Evolutionary conservation across 257 asterid species (phyloP).

Genomic region (Fraxinus anomala): DNA sequence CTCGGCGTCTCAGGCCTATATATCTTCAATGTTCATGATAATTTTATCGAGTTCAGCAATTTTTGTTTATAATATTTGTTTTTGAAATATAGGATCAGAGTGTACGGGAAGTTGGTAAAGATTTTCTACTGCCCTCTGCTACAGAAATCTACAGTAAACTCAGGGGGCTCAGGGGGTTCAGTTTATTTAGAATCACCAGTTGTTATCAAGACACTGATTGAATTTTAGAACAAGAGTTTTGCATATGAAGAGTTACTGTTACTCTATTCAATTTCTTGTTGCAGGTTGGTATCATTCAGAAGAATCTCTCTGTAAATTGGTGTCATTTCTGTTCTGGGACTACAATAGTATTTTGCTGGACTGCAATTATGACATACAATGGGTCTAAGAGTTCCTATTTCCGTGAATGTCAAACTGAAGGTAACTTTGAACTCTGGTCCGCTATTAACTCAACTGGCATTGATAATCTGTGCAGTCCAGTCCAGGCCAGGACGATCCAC

Average conservation of each 20-base stretch:
- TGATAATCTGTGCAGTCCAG: no score
- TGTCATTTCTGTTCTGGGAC: neutral
- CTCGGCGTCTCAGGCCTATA: slow-evolving; percentile 18
- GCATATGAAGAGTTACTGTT: slow-evolving; percentile 23
- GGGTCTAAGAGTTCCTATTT: neutral
- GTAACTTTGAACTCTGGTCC: no score
- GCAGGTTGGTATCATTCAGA: slow-evolving; percentile 15
- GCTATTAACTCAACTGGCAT: no score
- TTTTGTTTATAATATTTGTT: slow-evolving; percentile 33
- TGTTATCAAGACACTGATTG: slow-evolving; percentile 35
- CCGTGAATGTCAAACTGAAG: neutral
- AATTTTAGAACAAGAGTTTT: slow-evolving; percentile 30
- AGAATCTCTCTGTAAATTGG: neutral
- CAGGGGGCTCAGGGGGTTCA: slow-evolving; percentile 14
- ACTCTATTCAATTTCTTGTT: slow-evolving; percentile 7
- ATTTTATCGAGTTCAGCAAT: slow-evolving; percentile 26
- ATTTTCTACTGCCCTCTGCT: slow-evolving; percentile 34
- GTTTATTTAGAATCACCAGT: slow-evolving; percentile 39
- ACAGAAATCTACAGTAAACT: slow-evolving; percentile 35
- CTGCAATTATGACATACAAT: neutral
- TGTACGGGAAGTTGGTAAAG: slow-evolving; percentile 41
- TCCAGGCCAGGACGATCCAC: no score
- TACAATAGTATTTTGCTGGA: neutral
- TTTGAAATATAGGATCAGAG: slow-evolving; percentile 42
- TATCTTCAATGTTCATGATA: slow-evolving; percentile 48